phyloP scores from a whole-genome alignment of 202 grass and related monocot species.

The Digitaria exilis region DNA sequence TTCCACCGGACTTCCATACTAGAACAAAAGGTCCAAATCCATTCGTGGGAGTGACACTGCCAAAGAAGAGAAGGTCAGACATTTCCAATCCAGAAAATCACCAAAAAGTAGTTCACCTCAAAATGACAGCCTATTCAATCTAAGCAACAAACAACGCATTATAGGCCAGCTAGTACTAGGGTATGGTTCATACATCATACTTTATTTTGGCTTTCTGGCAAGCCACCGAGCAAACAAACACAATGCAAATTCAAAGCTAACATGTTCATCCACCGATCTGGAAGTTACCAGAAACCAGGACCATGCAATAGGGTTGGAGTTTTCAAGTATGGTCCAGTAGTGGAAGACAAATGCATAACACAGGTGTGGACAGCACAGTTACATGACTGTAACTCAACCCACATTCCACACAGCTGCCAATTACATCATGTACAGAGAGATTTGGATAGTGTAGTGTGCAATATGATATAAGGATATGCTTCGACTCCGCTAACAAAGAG shows the following conservation, averaged over 20 bases:
- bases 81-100: not conserved
- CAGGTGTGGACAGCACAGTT: not conserved
- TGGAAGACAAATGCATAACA: not conserved
- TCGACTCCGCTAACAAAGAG: not conserved
- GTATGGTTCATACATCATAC: not conserved
- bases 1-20: not conserved
- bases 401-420: not conserved
- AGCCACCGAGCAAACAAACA: not conserved
- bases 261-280: not conserved
- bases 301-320: not conserved
- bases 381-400: not conserved
- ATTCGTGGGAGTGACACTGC: not conserved
- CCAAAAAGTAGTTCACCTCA: not conserved
- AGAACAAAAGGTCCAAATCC: too few relatives aligned
- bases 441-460: not conserved
- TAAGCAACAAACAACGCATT: too few relatives aligned
- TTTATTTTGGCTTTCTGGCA: not conserved
- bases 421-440: not conserved
- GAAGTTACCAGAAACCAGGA: not conserved
- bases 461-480: not conserved
- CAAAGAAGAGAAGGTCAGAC: not conserved
- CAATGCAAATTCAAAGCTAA: not conserved
- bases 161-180: not conserved
- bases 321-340: not conserved
- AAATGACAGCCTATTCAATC: not conserved